Conservation (phyloP, 2,329 filamentous ascomycete genomes). For the Stenocarpella maydis region DNA sequence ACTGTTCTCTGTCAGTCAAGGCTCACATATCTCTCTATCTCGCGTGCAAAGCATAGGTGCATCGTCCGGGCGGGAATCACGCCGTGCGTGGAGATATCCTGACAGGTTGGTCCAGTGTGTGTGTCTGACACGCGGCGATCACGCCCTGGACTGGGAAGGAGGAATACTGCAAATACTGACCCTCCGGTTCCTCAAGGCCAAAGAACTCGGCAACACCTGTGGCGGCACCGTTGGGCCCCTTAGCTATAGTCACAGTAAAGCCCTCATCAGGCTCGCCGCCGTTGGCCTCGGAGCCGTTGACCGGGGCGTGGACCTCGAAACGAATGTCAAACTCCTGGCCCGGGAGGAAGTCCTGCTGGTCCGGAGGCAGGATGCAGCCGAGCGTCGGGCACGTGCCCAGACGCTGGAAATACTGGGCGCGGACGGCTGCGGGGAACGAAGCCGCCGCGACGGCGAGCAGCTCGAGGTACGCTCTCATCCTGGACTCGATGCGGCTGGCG, state of each 20-base stretch:
- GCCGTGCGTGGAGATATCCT: background rate
- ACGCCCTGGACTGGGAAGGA: background rate
- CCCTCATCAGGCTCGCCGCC: conserved; percentile 73
- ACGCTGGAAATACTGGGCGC: conserved; percentile 67
- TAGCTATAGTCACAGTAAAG: conserved; percentile 79
- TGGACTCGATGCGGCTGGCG: background rate
- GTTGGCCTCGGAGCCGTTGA: conserved; percentile 82
- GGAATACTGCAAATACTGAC: background rate
- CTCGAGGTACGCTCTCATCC: conserved; percentile 5
- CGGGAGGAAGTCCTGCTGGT: conserved; percentile 80
- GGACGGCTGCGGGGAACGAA: conserved; percentile 52
- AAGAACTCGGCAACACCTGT: conserved; percentile 73
- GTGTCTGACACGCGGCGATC: background rate
- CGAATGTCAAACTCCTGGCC: conserved; percentile 87
- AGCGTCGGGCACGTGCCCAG: conserved; percentile 66
- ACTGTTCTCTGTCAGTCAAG: conserved; percentile 46
- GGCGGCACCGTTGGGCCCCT: conserved; percentile 60
- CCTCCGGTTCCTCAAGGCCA: conserved; percentile 69
- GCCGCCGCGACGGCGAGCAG: conserved; percentile 44
- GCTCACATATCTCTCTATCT: background rate
- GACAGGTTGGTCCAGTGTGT: background rate
- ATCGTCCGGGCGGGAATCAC: background rate
- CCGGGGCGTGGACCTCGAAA: conserved; percentile 81
- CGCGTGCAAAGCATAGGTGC: background rate
- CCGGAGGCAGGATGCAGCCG: conserved; percentile 67